Base-by-base conservation (phyloP, 768 basidiomycete genomes). In the Infundibulicybe gibba region DNA sequence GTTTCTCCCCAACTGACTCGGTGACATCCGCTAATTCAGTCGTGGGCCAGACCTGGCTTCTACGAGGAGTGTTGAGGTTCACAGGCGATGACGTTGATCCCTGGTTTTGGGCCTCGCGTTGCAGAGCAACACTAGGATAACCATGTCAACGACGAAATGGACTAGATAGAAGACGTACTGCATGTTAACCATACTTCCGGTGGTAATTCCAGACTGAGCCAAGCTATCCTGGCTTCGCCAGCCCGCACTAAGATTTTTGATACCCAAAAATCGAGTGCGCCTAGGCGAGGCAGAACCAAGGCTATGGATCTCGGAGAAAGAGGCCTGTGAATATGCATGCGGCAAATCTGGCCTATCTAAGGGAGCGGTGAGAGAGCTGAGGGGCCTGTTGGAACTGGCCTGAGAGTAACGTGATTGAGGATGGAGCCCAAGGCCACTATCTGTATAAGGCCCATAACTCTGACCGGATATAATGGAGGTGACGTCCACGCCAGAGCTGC, bases 171-270 rank as follows among this genome's bases (percentile, higher is more conserved):
- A 32, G 1, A 83, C 88, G 52, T 68, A 92, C 90, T 93, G 90
- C 90, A 93, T 92, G 62, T 92, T 87, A 53, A 92, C 68, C 88
- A 93, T 90, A 57, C 90, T 93, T 44, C 90, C 90, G 3, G 86
- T 25, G 8, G 25, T 85, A 60, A 86, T 76, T 6, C 85, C 87
- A 21, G 89, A 88, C n/a, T 79, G 76, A 1, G 88, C 85, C 33
- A 93, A 67, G 61, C 89, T 91, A 48, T 90, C 87, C 56, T 85
- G 86, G 59, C 88, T 91, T 54, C 79, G 72, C 81, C 84, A 89
- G 11, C 83, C 83, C 16, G 80, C 66, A 48, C 81, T 83, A 39
- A 86, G 69, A 54, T 87, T 87, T 63, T 73, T 81, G 60, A 85
- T 77, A 6, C 85, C 86, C 54, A 92, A 87, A 76, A 93, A 92